These are phyloP conservation scores for Moricandia moricandioides DNA, from an alignment of 345 rosid species.

Conservation along the genomic window DNA sequence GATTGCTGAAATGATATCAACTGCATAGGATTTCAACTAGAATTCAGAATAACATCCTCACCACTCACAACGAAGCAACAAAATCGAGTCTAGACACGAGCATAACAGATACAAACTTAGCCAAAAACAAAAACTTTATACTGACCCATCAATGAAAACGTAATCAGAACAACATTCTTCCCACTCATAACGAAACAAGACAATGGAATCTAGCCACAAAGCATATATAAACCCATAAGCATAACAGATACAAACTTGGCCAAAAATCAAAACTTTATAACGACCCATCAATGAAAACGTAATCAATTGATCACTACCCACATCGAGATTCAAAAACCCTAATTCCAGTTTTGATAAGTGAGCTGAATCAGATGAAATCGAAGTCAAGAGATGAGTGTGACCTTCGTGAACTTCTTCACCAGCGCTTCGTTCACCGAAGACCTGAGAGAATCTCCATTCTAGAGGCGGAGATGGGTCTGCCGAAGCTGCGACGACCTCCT, in stretches of 20 bases:
- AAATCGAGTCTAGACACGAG: not conserved
- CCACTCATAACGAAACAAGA: no score
- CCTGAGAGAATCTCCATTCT: constrained; percentile 98
- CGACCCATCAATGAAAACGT: not conserved
- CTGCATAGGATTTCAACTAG: constrained; percentile 47
- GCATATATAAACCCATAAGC: not conserved
- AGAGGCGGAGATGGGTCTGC: constrained; percentile 50
- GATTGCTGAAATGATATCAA: constrained; percentile 85
- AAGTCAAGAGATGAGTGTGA: constrained; percentile 23
- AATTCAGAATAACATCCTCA: not conserved
- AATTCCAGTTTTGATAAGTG: constrained; percentile 15
- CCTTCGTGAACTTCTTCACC: constrained; percentile 99
- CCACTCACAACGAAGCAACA: not conserved
- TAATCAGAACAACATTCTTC: no score
- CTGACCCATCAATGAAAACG: no score
- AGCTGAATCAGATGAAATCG: not conserved
- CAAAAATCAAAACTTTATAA: constrained; percentile 12
- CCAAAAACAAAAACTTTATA: no score
- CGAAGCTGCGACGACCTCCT: constrained; percentile 33
- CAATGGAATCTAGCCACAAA: not conserved
- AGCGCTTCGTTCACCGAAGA: constrained; percentile 91
- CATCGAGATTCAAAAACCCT: constrained; percentile 9
- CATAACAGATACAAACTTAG: no score
- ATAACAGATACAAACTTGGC: not conserved
- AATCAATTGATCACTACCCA: not conserved